phyloP scores from a whole-genome alignment of 169 alveolate genomes.

The Plasmodium falciparum region DNA sequence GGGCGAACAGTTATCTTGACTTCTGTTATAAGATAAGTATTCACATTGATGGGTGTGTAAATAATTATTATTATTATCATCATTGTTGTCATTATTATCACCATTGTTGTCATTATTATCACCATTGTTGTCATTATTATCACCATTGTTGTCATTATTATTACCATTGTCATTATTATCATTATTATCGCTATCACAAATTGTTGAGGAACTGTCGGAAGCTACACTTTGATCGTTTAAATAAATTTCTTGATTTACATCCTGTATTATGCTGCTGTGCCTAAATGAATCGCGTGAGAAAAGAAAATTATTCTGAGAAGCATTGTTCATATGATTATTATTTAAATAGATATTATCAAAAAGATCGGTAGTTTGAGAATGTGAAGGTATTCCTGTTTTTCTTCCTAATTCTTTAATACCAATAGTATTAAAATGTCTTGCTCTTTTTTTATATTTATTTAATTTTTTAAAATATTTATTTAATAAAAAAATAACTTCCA shows the following conservation, averaged over 20 bases:
- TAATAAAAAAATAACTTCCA: slow-evolving; percentile 44
- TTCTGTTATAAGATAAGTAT: too few relatives aligned
- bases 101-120: neutral
- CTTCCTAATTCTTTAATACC: slow-evolving; percentile 35
- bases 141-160: neutral
- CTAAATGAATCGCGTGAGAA: slow-evolving; percentile 20
- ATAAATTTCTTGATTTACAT: neutral
- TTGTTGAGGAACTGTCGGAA: slow-evolving; percentile 11
- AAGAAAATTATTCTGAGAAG: neutral
- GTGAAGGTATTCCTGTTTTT: slow-evolving; percentile 17
- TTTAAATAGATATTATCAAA: slow-evolving; percentile 17
- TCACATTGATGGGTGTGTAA: too few relatives aligned
- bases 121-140: neutral
- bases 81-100: neutral
- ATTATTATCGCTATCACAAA: slow-evolving; percentile 29
- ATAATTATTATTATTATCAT: neutral
- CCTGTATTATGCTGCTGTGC: neutral
- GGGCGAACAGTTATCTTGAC: neutral
- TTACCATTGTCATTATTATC: neutral
- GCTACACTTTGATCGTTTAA: slow-evolving; percentile 5
- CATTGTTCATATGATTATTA: slow-evolving; percentile 18
- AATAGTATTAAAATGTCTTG: slow-evolving; percentile 37
- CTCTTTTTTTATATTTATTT: slow-evolving; percentile 22
- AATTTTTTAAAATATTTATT: slow-evolving; percentile 58
- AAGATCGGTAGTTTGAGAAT: slow-evolving; percentile 12